A percentile compares a stretch with the other conserved stretches of the same genome.
These are phyloP conservation scores for Komagataella ulmi DNA, from an alignment of 805 yeast species.

Conservation along the genomic window DNA sequence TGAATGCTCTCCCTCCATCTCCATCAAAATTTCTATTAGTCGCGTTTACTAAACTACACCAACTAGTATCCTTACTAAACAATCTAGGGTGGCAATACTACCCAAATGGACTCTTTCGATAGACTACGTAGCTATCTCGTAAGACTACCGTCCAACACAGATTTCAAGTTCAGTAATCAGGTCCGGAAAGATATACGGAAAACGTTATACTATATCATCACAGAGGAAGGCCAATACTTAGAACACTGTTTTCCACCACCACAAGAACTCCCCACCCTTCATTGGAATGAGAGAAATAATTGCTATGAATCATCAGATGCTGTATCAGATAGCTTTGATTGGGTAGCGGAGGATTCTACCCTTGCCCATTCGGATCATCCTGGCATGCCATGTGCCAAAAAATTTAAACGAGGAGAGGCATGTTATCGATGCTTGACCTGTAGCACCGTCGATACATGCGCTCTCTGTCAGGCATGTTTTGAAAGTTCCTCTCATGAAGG, in stretches of 20 bases:
- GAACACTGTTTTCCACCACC: slow-evolving; percentile 20
- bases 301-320: background rate
- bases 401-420: slow-evolving; percentile 68
- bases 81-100: background rate
- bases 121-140: slow-evolving; percentile 21
- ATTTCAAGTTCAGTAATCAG: slow-evolving; percentile 17
- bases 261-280: slow-evolving; percentile 9
- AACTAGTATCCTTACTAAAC: background rate
- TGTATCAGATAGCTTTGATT: background rate
- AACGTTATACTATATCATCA: slow-evolving; percentile 28
- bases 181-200: slow-evolving; percentile 22
- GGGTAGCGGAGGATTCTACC: background rate
- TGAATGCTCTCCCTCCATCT: background rate
- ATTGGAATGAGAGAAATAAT: slow-evolving; percentile 1
- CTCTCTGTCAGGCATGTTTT: slow-evolving; percentile 67
- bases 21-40: background rate
- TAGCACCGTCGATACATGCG: slow-evolving; percentile 75
- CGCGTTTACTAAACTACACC: background rate
- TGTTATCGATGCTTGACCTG: slow-evolving; percentile 66
- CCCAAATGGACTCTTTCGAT: background rate
- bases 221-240: slow-evolving; percentile 26
- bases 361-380: slow-evolving; percentile 27
- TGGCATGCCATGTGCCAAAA: slow-evolving; percentile 60
- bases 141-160: slow-evolving; percentile 20
- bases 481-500: slow-evolving; percentile 55